Percentiles rank a stretch among this genome's conserved stretches.
These are phyloP conservation scores for Wickerhamomyces xylosicus DNA, from an alignment of 805 yeast species.

Conservation along the genomic window DNA sequence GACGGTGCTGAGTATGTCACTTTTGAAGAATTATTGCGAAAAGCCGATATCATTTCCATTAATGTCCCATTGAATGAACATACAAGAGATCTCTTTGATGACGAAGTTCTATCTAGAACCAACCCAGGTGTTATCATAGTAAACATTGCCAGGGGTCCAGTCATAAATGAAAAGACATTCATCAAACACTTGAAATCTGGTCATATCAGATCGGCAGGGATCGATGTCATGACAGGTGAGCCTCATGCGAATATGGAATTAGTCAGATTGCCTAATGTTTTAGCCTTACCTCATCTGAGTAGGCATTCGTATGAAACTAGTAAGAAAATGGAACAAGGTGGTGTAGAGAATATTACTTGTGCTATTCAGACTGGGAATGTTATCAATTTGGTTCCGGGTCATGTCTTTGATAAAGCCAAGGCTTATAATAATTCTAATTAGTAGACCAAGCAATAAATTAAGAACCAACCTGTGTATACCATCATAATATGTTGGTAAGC, in stretches of 20 bases:
- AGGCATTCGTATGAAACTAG: conserved; percentile 37
- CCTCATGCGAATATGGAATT: conserved; percentile 25
- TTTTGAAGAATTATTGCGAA: conserved; percentile 19
- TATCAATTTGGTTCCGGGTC: conserved; percentile 35
- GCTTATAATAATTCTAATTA: too few relatives aligned
- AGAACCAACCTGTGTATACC: too few relatives aligned
- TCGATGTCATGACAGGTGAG: conserved; percentile 47
- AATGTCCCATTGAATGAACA: conserved; percentile 45
- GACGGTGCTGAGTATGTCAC: conserved; percentile 23
- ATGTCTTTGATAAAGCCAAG: too few relatives aligned
- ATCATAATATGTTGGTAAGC: too few relatives aligned
- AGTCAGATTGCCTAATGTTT: conserved; percentile 25
- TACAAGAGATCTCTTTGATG: conserved; percentile 37
- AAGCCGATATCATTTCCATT: conserved; percentile 40
- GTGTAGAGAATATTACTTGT: conserved; percentile 27
- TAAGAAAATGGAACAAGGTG: conserved; percentile 29
- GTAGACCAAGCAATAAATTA: too few relatives aligned
- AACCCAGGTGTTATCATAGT: conserved; percentile 35
- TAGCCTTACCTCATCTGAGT: conserved; percentile 49
- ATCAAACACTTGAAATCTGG: conserved; percentile 31
- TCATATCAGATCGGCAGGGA: conserved; percentile 39
- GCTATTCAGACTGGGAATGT: conserved; percentile 37
- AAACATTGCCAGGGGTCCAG: conserved; percentile 46
- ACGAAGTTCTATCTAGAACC: conserved; percentile 25
- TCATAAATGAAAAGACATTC: conserved; percentile 39